Conservation (phyloP, 139 green algal species). For the Nannochloris sp. region DNA sequence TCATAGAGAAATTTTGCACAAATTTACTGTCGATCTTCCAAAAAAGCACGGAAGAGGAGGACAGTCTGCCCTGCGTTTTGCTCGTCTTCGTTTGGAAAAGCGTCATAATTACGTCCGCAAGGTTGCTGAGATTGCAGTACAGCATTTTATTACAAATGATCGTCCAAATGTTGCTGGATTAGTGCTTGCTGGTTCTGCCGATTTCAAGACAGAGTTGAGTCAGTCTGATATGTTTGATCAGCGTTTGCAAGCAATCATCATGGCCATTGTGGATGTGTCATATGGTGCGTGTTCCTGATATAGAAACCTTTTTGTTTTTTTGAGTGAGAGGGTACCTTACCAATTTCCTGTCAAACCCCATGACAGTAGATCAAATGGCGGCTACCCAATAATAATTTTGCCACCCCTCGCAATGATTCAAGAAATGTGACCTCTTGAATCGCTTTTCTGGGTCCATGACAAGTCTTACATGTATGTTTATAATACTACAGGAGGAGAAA, state of each 20-base stretch:
- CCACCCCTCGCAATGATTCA: neutral
- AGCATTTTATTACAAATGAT: conserved; percentile 90
- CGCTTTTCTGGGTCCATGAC: conserved; percentile 1
- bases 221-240: conserved; percentile 95
- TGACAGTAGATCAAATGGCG: conserved; percentile 66
- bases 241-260: conserved; percentile 77
- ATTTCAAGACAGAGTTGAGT: conserved; percentile 96
- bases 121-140: conserved; percentile 73
- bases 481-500: conserved; percentile 73
- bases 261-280: conserved; percentile 93
- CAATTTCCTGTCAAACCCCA: conserved; percentile 52
- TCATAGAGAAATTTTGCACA: conserved; percentile 90
- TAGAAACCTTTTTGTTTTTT: too few species aligned
- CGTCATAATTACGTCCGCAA: conserved; percentile 99
- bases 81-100: conserved; percentile 95
- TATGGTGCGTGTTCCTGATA: conserved; percentile 61
- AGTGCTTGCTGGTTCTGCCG: conserved; percentile 86
- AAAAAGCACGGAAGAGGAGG: conserved; percentile 98
- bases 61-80: conserved; percentile 97
- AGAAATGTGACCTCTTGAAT: neutral
- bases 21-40: conserved; percentile 94
- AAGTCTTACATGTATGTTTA: neutral
- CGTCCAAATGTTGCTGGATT: conserved; percentile 90
- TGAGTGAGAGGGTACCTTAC: conserved; percentile 37
- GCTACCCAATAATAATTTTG: conserved; percentile 28